Conservation (phyloP, 1,284 basidiomycete genomes). For the Exobasidium rhododendri region DNA sequence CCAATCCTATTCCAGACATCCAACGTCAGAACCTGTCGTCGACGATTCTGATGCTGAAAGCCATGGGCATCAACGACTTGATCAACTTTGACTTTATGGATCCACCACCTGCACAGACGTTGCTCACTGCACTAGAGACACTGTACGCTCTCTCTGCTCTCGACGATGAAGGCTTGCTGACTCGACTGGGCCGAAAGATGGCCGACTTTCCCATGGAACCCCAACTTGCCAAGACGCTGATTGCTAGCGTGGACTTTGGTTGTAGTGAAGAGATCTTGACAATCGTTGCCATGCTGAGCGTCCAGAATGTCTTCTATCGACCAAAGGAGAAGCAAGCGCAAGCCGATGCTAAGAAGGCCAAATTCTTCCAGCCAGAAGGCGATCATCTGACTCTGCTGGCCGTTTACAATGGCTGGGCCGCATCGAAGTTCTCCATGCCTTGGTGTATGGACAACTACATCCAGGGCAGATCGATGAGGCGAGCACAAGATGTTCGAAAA, state of each 20-base stretch:
- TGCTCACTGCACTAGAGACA: slow-evolving; percentile 88
- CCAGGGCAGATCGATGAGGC: slow-evolving; percentile 89
- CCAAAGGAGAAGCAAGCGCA: slow-evolving; percentile 99
- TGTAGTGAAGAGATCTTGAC: slow-evolving; percentile 95
- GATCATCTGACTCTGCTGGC: slow-evolving; percentile 91
- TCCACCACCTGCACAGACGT: slow-evolving; percentile 90
- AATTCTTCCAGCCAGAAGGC: slow-evolving; percentile 79
- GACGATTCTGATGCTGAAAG: slow-evolving; percentile 92
- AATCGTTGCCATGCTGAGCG: slow-evolving; percentile 93
- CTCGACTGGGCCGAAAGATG: slow-evolving; percentile 93
- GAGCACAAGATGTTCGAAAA: slow-evolving; percentile 96
- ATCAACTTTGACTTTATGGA: slow-evolving; percentile 99
- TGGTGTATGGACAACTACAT: slow-evolving; percentile 83
- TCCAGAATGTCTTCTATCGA: slow-evolving; percentile 93
- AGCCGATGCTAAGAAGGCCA: slow-evolving; percentile 97
- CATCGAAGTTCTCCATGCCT: slow-evolving; percentile 80
- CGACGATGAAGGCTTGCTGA: slow-evolving; percentile 93
- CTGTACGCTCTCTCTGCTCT: slow-evolving; percentile 91
- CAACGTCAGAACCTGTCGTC: slow-evolving; percentile 89
- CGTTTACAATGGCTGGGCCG: slow-evolving; percentile 98
- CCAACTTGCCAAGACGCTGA: slow-evolving; percentile 87
- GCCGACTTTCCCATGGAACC: slow-evolving; percentile 98
- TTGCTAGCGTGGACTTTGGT: slow-evolving; percentile 87
- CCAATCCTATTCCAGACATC: slow-evolving; percentile 96
- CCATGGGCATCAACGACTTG: slow-evolving; percentile 98